These are phyloP conservation scores for Hypoxylon perforatum DNA, from an alignment of 495 filamentous ascomycete species.

Conservation along the genomic window DNA sequence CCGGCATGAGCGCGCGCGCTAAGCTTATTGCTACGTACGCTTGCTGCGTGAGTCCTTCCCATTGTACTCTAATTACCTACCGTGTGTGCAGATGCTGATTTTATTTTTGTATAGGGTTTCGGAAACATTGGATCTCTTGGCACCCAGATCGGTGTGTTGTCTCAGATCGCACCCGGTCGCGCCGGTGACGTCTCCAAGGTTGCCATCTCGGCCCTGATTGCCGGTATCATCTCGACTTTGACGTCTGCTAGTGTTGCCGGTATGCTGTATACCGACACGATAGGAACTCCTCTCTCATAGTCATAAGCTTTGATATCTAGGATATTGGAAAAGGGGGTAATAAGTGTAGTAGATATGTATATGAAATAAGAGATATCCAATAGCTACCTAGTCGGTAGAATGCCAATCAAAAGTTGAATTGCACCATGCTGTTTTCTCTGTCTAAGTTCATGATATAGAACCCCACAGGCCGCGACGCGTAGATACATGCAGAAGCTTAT, in stretches of 20 bases:
- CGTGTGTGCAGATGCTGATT: constrained; percentile 48
- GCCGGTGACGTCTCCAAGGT: constrained; percentile 79
- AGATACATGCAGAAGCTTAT: too few relatives aligned
- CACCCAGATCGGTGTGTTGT: constrained; percentile 86
- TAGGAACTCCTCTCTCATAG: constrained; percentile 17
- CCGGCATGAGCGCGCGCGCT: constrained; percentile 71
- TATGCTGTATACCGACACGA: constrained; percentile 52
- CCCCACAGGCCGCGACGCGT: too few relatives aligned
- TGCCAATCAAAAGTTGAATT: too few relatives aligned
- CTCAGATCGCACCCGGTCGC: constrained; percentile 79
- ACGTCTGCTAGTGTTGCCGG: constrained; percentile 86
- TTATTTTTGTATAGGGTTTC: constrained; percentile 62
- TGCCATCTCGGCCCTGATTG: constrained; percentile 79
- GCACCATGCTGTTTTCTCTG: too few relatives aligned
- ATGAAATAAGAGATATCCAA: not conserved
- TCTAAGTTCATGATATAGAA: too few relatives aligned
- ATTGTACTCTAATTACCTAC: constrained; percentile 30
- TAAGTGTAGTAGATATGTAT: not conserved
- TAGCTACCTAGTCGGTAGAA: not conserved
- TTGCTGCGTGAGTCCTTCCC: constrained; percentile 61
- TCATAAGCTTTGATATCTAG: not conserved
- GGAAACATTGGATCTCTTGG: constrained; percentile 85
- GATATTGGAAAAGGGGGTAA: not conserved
- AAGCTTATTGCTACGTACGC: constrained; percentile 78
- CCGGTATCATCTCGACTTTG: constrained; percentile 81